phyloP scores from a whole-genome alignment of 345 rosid genomes.

The Moricandia arvensis region DNA sequence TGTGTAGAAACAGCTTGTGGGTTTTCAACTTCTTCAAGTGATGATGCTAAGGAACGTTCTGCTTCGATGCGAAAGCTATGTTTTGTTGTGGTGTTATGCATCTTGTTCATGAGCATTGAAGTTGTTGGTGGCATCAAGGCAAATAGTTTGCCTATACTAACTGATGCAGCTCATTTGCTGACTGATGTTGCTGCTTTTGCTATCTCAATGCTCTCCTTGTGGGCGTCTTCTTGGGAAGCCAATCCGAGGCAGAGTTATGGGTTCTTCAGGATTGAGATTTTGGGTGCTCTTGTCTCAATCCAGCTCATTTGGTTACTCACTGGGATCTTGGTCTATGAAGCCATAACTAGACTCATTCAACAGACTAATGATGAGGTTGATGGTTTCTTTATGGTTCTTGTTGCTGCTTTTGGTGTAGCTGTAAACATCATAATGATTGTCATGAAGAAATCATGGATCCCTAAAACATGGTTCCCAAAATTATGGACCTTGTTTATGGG shows the following conservation, averaged over 20 bases:
- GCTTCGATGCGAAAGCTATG: conserved; percentile 56
- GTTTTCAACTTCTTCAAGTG: conserved; percentile 48
- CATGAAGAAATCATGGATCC: too few relatives aligned
- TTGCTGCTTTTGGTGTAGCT: conserved; percentile 59
- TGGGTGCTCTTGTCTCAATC: conserved; percentile 65
- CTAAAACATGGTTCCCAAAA: too few relatives aligned
- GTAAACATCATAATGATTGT: conserved; percentile 41
- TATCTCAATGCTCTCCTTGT: conserved; percentile 58
- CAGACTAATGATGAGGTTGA: conserved; percentile 44
- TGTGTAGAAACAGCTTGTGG: conserved; percentile 63
- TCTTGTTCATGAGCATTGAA: conserved; percentile 62
- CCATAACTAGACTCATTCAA: conserved; percentile 51
- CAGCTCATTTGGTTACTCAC: conserved; percentile 71
- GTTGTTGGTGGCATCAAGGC: conserved; percentile 63
- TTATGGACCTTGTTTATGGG: too few relatives aligned
- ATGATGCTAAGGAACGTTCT: conserved; percentile 54
- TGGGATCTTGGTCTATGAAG: conserved; percentile 71
- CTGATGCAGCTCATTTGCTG: conserved; percentile 67
- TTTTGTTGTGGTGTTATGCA: conserved; percentile 46
- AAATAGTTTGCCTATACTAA: conserved; percentile 63
- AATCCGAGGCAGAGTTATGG: conserved; percentile 62
- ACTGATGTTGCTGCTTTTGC: conserved; percentile 73
- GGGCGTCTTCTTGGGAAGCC: conserved; percentile 73
- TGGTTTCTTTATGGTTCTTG: conserved; percentile 60
- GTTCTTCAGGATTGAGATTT: conserved; percentile 61